These are phyloP conservation scores for Astrephomene gubernaculifera DNA, from an alignment of 139 green algal species.

Conservation along the genomic window DNA sequence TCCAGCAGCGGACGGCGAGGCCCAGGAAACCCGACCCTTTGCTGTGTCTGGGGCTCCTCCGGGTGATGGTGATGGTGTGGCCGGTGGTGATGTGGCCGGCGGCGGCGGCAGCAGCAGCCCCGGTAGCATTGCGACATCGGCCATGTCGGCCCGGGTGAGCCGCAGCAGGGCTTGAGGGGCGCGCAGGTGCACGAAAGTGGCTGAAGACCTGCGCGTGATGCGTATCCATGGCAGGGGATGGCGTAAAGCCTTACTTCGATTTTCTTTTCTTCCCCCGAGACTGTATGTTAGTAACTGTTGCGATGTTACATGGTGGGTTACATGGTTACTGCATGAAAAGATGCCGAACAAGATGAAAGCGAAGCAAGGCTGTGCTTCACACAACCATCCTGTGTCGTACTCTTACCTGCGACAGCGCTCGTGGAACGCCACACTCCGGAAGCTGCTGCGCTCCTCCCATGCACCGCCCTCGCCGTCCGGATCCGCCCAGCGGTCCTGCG, in stretches of 20 bases:
- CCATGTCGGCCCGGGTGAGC: conserved; percentile 20
- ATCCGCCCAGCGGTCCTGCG: conserved; percentile 40
- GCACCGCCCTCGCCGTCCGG: conserved; percentile 37
- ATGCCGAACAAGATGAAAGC: too few species aligned
- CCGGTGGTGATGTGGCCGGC: neutral
- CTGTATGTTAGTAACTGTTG: too few species aligned
- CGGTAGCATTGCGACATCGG: conserved; percentile 2
- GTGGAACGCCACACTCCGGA: conserved; percentile 40
- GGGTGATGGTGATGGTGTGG: too few species aligned
- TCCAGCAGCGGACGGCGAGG: neutral
- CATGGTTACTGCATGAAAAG: too few species aligned
- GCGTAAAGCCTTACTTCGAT: too few species aligned
- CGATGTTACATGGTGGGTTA: too few species aligned
- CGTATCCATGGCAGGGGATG: too few species aligned
- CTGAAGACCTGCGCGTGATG: conserved; percentile 21
- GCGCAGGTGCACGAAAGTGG: conserved; percentile 34
- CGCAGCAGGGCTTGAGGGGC: conserved; percentile 5
- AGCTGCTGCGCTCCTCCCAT: conserved; percentile 46
- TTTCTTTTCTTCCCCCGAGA: too few species aligned
- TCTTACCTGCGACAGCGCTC: conserved; percentile 40
- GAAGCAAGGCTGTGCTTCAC: too few species aligned
- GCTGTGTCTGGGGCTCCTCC: too few species aligned
- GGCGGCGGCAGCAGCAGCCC: neutral
- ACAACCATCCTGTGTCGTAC: too few species aligned
- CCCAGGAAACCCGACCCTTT: too few species aligned